Evolutionary conservation across 2,329 filamentous ascomycete genomes (phyloP).

Genomic region (Stemphylium lycopersici): DNA sequence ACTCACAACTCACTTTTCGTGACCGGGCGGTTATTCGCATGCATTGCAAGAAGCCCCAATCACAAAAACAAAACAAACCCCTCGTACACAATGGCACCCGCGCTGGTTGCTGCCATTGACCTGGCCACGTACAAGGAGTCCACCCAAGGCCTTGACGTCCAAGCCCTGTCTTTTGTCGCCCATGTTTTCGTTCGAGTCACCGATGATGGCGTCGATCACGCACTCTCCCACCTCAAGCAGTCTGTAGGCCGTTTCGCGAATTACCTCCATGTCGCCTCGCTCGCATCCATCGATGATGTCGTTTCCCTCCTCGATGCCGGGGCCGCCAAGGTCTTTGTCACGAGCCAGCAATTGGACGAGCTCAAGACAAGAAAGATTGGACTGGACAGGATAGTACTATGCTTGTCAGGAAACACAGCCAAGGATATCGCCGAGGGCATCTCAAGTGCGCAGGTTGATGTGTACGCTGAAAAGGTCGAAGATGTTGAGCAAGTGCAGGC

Average conservation of each 20-base stretch:
- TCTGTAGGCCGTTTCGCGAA: conserved; percentile 64
- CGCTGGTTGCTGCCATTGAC: conserved; percentile 59
- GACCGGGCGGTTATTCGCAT: background rate
- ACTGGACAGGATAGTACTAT: conserved; percentile 63
- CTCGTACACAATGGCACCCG: conserved; percentile 49
- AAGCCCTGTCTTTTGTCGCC: conserved; percentile 63
- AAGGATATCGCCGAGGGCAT: conserved; percentile 50
- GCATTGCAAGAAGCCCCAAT: background rate
- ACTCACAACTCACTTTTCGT: conserved; percentile 9
- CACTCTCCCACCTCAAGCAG: conserved; percentile 61
- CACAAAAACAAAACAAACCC: background rate
- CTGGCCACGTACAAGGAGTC: conserved; percentile 51
- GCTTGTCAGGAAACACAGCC: conserved; percentile 53
- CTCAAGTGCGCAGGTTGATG: conserved; percentile 51
- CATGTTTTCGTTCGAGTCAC: conserved; percentile 62
- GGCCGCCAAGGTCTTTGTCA: conserved; percentile 83
- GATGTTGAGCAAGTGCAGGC: conserved; percentile 53
- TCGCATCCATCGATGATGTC: conserved; percentile 74
- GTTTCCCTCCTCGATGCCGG: conserved; percentile 83
- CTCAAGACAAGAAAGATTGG: conserved; percentile 60
- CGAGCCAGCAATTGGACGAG: conserved; percentile 67
- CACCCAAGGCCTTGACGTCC: conserved; percentile 57
- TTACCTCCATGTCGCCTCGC: conserved; percentile 76
- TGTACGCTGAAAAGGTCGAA: conserved; percentile 52
- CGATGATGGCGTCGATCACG: conserved; percentile 54